Evolutionary conservation across 2,329 filamentous ascomycete genomes (phyloP), one percentile per base, ranked within the genome.

Genomic region (Sarocladiaceae sp.): DNA sequence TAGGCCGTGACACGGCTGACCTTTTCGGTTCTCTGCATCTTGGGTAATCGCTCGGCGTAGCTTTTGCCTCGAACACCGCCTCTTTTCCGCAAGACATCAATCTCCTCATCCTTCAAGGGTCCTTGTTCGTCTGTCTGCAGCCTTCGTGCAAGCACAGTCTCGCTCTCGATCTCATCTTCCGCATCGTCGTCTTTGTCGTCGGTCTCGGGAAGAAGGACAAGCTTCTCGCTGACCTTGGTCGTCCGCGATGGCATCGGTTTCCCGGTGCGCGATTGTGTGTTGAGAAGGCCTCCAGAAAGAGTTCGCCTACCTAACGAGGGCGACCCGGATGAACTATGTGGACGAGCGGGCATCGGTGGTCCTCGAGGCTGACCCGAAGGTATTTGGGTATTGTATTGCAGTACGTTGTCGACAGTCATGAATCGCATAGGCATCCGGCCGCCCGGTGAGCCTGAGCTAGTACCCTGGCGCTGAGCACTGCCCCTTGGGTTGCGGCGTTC

Each of bases 171-270:
- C 42, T 82, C 81, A 45, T 85, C 84, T 31, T 80, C 79, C 45
- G 65, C 67, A 29, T 69, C 64, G 32, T 63, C 61, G 6, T 79
- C 82, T 31, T 79, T 78, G 6, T 73, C 75, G 3, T 73, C 72
- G 1, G 89, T 85, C 58, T 96, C 91, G 1, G 93, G 93, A 12
- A 98, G 74, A 27, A 97, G 72, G 0, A 98, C 93, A n/a, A 98
- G 73, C 66, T 97, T 97, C 69, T 97, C 88, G 62, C 88, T 95
- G 51, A 95, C 84, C 64, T 97, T 96, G 21, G 88, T 94, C 29
- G 89, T 94, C 44, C 93, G 79, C 5, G 88, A 84, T 1, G 91
- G 93, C 52, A 96, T 67, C 34, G 72, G 75, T 45, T 79, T 74
- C 49, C 74, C 75, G 43, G 69, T 68, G 4, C 73, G 66, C 20